These are phyloP conservation scores for Smittium mucronatum DNA, from an alignment of 371 early-diverging fungal species.

Conservation along the genomic window DNA sequence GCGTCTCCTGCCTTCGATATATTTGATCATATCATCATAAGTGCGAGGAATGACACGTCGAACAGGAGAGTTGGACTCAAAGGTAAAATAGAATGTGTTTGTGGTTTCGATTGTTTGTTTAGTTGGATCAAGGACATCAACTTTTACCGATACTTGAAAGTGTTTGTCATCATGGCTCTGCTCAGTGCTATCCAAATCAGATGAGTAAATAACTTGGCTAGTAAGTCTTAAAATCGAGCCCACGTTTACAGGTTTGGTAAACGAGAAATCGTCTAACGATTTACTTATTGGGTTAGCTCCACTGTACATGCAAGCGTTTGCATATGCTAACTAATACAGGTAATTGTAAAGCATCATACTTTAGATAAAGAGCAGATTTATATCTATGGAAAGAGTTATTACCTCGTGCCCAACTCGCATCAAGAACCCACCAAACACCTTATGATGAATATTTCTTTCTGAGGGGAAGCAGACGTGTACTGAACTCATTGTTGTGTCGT, in stretches of 20 bases:
- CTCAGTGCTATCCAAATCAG: slow-evolving; percentile 17
- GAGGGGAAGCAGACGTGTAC: slow-evolving; percentile 36
- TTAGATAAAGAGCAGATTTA: neutral
- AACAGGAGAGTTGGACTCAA: slow-evolving; percentile 22
- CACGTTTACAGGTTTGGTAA: slow-evolving; percentile 78
- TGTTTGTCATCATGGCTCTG: slow-evolving; percentile 29
- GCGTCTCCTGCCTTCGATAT: slow-evolving; percentile 55
- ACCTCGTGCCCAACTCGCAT: slow-evolving; percentile 63
- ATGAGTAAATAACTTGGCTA: slow-evolving; percentile 50
- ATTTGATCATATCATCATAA: slow-evolving; percentile 62
- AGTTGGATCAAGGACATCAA: slow-evolving; percentile 62
- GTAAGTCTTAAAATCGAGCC: slow-evolving; percentile 64
- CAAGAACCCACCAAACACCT: slow-evolving; percentile 80
- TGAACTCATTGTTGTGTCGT: slow-evolving; percentile 59
- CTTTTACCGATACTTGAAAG: slow-evolving; percentile 61
- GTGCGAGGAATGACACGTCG: slow-evolving; percentile 49
- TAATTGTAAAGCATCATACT: too few species aligned
- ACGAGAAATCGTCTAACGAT: slow-evolving; percentile 78
- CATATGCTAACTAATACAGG: slow-evolving; percentile 43
- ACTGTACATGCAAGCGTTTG: slow-evolving; percentile 52
- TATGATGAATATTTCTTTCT: slow-evolving; percentile 83
- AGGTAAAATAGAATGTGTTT: slow-evolving; percentile 79
- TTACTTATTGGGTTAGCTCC: slow-evolving; percentile 43
- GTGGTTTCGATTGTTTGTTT: slow-evolving; percentile 45
- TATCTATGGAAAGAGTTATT: neutral